Conservation (phyloP, 345 rosid genomes). For the Mallotus nudiflorus region DNA sequence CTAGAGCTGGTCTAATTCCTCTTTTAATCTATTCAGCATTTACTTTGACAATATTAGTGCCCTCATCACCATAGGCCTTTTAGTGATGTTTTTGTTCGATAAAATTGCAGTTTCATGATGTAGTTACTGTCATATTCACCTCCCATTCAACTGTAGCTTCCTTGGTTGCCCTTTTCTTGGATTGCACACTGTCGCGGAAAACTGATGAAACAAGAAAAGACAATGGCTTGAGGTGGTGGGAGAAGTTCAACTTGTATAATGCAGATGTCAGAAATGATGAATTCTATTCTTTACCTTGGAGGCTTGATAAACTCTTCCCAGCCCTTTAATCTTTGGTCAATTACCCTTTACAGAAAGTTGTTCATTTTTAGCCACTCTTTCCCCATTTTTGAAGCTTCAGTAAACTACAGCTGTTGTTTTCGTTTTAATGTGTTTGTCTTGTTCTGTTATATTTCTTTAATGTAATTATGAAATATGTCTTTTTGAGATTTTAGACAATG, state of each 20-base stretch:
- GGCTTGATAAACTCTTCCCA: slow-evolving; percentile 63
- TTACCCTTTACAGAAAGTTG: neutral
- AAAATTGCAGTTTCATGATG: slow-evolving; percentile 47
- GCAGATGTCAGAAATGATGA: slow-evolving; percentile 69
- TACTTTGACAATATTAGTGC: too few relatives aligned
- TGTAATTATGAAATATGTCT: neutral
- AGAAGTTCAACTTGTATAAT: slow-evolving; percentile 52
- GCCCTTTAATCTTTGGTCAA: slow-evolving; percentile 31
- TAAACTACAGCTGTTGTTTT: neutral
- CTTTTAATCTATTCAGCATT: too few relatives aligned
- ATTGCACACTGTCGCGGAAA: slow-evolving; percentile 47
- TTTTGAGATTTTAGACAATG: neutral
- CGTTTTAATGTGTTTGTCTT: neutral
- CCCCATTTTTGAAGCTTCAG: neutral
- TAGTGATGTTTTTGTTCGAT: neutral
- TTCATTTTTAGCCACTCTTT: neutral
- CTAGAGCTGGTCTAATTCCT: neutral
- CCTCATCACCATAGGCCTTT: neutral
- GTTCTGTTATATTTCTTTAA: neutral
- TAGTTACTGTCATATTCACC: slow-evolving; percentile 55
- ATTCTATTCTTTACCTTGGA: slow-evolving; percentile 61
- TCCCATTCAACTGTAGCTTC: slow-evolving; percentile 63
- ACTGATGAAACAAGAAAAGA: slow-evolving; percentile 47
- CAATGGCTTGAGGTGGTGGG: slow-evolving; percentile 66
- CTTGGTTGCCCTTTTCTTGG: slow-evolving; percentile 47